Evolutionary conservation across 2,329 filamentous ascomycete species (phyloP).

Genomic region (Periconia macrospinosa): DNA sequence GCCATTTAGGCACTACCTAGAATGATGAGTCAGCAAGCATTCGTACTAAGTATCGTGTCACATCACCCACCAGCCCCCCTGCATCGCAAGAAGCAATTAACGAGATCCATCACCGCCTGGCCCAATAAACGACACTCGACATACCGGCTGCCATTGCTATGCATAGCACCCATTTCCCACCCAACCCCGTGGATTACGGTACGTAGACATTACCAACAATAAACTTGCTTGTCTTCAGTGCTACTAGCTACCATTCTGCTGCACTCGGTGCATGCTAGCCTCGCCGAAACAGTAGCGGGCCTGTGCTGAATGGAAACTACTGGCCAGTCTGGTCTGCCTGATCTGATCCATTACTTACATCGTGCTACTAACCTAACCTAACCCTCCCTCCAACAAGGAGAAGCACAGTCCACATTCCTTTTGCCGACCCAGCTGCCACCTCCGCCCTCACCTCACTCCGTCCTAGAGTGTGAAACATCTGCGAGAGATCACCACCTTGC

Average conservation of each 20-base stretch:
- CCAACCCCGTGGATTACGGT: no score
- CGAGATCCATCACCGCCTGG: neutral
- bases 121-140: neutral
- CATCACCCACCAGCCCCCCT: neutral
- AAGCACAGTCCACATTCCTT: slow-evolving; percentile 14
- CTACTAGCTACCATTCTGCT: no score
- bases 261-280: no score
- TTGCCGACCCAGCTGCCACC: slow-evolving; percentile 28
- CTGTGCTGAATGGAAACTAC: neutral
- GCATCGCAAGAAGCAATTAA: neutral
- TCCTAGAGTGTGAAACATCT: slow-evolving; percentile 22
- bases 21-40: no score
- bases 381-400: slow-evolving; percentile 7
- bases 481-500: slow-evolving; percentile 23
- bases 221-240: no score
- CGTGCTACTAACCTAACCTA: neutral
- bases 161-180: neutral
- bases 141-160: neutral
- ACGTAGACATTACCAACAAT: neutral
- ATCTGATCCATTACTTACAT: neutral
- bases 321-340: neutral
- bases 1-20: no score
- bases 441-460: slow-evolving; percentile 20
- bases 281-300: neutral
- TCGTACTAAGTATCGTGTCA: no score